Percentiles rank a stretch among this genome's conserved stretches.
Evolutionary conservation across 345 rosid species (phyloP).

Genomic region (Acer yangbiense): DNA sequence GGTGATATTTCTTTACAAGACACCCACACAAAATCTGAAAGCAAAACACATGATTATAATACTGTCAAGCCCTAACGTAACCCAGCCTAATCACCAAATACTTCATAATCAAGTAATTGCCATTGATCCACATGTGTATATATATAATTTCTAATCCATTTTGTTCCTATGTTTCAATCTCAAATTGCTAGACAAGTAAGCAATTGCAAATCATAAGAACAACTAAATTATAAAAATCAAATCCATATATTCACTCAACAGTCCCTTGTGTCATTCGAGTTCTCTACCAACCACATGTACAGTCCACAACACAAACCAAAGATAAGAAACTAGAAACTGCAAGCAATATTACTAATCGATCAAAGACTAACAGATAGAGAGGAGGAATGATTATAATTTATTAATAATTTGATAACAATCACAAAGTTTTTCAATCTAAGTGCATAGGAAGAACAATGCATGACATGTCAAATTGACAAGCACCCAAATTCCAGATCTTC

Average conservation of each 20-base stretch:
- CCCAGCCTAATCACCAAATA: background rate
- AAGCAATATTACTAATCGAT: background rate
- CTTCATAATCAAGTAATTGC: constrained; percentile 10
- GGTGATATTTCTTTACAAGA: background rate
- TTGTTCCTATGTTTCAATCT: constrained; percentile 21
- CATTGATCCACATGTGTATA: background rate
- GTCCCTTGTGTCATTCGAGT: background rate
- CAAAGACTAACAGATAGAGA: background rate
- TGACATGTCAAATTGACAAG: background rate
- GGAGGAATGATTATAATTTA: background rate
- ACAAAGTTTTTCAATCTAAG: background rate
- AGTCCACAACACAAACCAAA: background rate
- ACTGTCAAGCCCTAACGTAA: background rate
- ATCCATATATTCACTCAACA: no score
- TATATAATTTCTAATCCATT: background rate
- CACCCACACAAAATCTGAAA: background rate
- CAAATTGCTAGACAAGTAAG: constrained; percentile 19
- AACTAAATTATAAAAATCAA: background rate
- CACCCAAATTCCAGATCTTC: background rate
- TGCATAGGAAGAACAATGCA: background rate
- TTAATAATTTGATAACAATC: background rate
- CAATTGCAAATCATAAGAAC: background rate
- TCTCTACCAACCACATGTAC: constrained; percentile 11
- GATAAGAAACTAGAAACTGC: no score
- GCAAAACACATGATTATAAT: background rate